Percentiles rank a stretch among this genome's conserved stretches.
Conservation (phyloP, 1,284 basidiomycete species). For the Apiotrichum veenhuisii region DNA sequence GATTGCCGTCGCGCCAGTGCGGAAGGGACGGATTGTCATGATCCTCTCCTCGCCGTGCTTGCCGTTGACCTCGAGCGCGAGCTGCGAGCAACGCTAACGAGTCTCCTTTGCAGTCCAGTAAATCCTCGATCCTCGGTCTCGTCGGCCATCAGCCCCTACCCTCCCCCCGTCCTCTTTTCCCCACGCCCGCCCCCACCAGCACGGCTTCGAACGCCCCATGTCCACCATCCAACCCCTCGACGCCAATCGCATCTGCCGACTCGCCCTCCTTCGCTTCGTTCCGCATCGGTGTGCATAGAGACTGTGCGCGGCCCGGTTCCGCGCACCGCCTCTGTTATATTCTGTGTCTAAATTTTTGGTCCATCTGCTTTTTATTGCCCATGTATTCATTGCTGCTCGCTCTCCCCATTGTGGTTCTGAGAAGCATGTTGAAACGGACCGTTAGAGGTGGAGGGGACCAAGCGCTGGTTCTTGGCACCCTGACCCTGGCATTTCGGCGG, state of each 20-base stretch:
- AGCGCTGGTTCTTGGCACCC: too few relatives aligned
- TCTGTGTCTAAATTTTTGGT: slow-evolving; percentile 1
- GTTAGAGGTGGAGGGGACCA: too few relatives aligned
- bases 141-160: neutral
- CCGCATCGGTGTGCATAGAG: neutral
- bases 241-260: neutral
- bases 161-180: neutral
- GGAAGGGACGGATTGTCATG: neutral
- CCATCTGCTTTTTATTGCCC: neutral
- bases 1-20: neutral
- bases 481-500: too few relatives aligned
- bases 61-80: too few relatives aligned
- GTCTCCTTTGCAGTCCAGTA: slow-evolving; percentile 10
- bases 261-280: neutral
- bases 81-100: too few relatives aligned
- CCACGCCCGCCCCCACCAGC: neutral
- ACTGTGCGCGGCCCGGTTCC: neutral
- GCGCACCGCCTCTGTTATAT: too few relatives aligned
- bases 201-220: too few relatives aligned
- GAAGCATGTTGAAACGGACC: too few relatives aligned
- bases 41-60: too few relatives aligned
- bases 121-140: slow-evolving; percentile 7
- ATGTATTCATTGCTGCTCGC: slow-evolving; percentile 4
- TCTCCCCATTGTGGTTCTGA: too few relatives aligned
- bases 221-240: too few relatives aligned